Evolutionary conservation across 2,329 filamentous ascomycete genomes (phyloP).

Genomic region (Aspergillus hiratsukae): DNA sequence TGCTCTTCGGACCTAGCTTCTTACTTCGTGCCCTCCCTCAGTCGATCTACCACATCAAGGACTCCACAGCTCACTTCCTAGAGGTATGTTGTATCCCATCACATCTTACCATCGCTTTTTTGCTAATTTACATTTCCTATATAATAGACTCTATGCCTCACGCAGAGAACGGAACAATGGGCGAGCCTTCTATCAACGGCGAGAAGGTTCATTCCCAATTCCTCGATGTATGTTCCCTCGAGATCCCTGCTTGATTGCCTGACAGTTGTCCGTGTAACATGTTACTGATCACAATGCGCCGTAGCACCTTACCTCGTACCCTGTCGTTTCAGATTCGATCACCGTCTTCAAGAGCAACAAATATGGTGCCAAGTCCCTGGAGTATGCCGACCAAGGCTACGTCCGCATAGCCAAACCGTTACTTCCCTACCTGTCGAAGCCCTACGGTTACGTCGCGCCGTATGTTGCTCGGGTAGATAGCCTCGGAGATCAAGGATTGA

Average conservation of each 20-base stretch:
- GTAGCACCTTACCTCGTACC: conserved; percentile 81
- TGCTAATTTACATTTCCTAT: not conserved
- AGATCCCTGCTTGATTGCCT: not conserved
- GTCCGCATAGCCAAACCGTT: conserved; percentile 71
- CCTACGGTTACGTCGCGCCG: conserved; percentile 76
- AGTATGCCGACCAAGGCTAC: conserved; percentile 71
- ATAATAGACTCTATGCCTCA: conserved; percentile 42
- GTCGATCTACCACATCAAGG: not conserved
- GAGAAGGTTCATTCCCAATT: conserved; percentile 48
- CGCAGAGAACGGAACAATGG: conserved; percentile 45
- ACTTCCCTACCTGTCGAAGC: conserved; percentile 70
- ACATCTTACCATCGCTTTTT: not conserved
- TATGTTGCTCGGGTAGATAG: conserved; percentile 80
- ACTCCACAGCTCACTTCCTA: not conserved
- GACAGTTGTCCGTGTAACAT: conserved; percentile 5
- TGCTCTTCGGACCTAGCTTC: conserved; percentile 1
- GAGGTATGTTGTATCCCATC: not conserved
- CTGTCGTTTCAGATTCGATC: conserved; percentile 74
- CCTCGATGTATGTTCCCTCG: conserved; percentile 31
- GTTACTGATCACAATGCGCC: conserved; percentile 14
- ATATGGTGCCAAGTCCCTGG: conserved; percentile 76
- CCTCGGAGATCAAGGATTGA: conserved; percentile 67
- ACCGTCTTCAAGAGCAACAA: conserved; percentile 74
- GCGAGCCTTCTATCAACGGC: conserved; percentile 47
- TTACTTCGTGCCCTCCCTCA: not conserved